Evolutionary conservation across 192 early-diverging fungal genomes (phyloP), one percentile per base, ranked within the genome.

Genomic region (Oehlia diaphana): DNA sequence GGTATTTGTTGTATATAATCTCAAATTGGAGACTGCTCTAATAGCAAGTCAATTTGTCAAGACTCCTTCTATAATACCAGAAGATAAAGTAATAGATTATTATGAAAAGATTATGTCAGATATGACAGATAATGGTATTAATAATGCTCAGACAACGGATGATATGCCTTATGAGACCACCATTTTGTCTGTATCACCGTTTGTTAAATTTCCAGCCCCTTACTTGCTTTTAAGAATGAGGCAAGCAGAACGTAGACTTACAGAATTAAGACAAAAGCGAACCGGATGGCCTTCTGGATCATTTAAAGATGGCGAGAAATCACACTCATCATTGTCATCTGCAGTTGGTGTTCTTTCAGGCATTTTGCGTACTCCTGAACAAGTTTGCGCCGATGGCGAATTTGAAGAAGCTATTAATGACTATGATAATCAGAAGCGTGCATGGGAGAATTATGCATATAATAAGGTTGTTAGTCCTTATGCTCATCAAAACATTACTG

Each of bases 101-200:
- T 39, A 44, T 3, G 35, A 58, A 26, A 65, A 76, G 19, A 47
- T 73, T 53, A 63, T 47, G 47, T 53, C 70, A 12, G 49, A 80
- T 16, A 79, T 47, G 47, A 65, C 70, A 12, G 49, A 80, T 16
- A 79, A 42, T 39, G 19, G 82, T 79, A 31, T 81, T 72, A 6
- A 7, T 42, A 42, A 74, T 61, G 16, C 71, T 67, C 23, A 39
- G 63, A 21, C 76, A 80, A n/a, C 69, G 74, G 42, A 79, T 81
- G 50, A 80, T 31, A 42, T 74, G 10, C 84, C 90, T 21, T 94
- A 90, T 81, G 86, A 93, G 80, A 82, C 86, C n/a, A 89, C 90
- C 1, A 92, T 95, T 53, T 85, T 99, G 13, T 98, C 96, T 1
- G 95, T 91, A 4, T 97, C 96, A 0, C 96, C 96, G 2, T 91